Conservation (phyloP, 805 yeast genomes). For the Candida methanosorbosa region DNA sequence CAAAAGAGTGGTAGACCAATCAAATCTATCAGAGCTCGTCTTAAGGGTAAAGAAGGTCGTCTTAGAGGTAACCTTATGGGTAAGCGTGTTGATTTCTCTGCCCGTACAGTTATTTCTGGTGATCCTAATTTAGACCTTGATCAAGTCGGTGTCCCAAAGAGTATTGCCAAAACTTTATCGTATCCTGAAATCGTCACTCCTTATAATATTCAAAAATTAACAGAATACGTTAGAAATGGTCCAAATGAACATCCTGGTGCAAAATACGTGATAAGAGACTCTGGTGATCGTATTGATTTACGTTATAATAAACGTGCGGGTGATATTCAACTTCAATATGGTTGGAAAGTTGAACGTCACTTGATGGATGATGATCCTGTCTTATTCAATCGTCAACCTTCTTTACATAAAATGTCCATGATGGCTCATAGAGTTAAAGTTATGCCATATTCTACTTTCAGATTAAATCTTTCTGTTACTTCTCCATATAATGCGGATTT, state of each 20-base stretch:
- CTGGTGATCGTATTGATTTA: conserved; percentile 97
- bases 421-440: conserved; percentile 98
- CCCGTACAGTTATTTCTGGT: conserved; percentile 98
- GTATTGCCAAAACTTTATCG: conserved; percentile 90
- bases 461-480: conserved; percentile 93
- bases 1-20: conserved; percentile 99
- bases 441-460: conserved; percentile 97
- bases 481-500: conserved; percentile 99
- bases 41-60: conserved; percentile 99
- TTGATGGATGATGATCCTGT: conserved; percentile 97
- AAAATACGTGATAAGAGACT: conserved; percentile 93
- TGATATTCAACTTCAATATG: conserved; percentile 94
- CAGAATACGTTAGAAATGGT: conserved; percentile 92
- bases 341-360: conserved; percentile 99
- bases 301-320: conserved; percentile 98
- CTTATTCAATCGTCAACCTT: conserved; percentile 97
- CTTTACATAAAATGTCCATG: conserved; percentile 99
- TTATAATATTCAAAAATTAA: conserved; percentile 86
- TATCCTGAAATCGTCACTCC: conserved; percentile 98
- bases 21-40: conserved; percentile 97
- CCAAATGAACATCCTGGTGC: conserved; percentile 99
- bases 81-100: conserved; percentile 98
- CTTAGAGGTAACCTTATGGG: conserved; percentile 98
- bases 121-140: conserved; percentile 97
- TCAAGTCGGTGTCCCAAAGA: conserved; percentile 97